Percentiles rank a stretch among this genome's conserved stretches.
Evolutionary conservation across 78 protist species (phyloP).

Genomic region (Isochrysis galbana): DNA sequence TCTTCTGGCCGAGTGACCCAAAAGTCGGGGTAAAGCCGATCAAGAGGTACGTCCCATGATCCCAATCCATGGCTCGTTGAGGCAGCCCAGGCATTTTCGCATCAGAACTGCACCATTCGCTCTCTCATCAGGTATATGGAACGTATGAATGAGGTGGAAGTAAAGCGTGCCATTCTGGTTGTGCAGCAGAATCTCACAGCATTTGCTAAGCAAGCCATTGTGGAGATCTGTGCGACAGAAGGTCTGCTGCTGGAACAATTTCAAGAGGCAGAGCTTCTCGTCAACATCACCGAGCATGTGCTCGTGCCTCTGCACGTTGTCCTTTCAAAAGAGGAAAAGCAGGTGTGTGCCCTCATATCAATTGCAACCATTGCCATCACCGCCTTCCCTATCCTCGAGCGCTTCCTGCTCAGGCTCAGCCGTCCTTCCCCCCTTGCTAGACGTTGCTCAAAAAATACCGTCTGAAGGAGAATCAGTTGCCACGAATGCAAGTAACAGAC

Average conservation of each 20-base stretch:
- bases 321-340: constrained; percentile 47
- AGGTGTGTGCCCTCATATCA: no score
- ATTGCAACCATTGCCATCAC: no score
- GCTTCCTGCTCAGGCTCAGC: no score
- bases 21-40: constrained; percentile 24
- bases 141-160: neutral
- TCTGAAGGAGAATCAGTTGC: constrained; percentile 84
- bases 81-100: no score
- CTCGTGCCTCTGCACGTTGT: constrained; percentile 85
- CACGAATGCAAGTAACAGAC: constrained; percentile 81
- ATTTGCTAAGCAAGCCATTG: constrained; percentile 18
- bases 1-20: constrained; percentile 14
- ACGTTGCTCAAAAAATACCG: constrained; percentile 36
- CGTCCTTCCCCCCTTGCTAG: no score
- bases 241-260: neutral
- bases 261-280: constrained; percentile 77
- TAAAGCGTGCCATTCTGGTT: constrained; percentile 12
- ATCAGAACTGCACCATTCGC: neutral
- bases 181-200: neutral
- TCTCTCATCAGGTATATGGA: neutral
- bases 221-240: neutral
- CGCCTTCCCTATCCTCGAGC: no score
- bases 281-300: constrained; percentile 92
- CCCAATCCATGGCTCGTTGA: no score
- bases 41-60: neutral